phyloP scores from a whole-genome alignment of 139 green algal genomes.

The Desmodesmus armatus region DNA sequence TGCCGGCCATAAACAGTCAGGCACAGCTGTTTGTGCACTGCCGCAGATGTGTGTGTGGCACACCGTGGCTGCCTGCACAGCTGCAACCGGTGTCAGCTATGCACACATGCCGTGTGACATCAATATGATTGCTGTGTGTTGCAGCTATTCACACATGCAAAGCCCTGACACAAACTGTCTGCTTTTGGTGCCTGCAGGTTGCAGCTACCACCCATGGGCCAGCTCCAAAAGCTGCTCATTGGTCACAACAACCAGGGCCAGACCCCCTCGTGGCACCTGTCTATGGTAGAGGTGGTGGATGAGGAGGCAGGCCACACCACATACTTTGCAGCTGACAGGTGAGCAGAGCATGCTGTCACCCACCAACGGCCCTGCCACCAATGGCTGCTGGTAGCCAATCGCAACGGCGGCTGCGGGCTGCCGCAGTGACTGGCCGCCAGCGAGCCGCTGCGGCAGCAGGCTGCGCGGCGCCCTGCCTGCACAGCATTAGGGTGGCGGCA shows the following conservation, averaged over 20 bases:
- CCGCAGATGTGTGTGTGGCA: neutral
- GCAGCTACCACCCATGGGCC: conserved; percentile 66
- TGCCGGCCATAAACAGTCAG: neutral
- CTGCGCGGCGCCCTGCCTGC: neutral
- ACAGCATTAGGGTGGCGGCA: no score
- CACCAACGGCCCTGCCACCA: no score
- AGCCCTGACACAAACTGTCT: neutral
- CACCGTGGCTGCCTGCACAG: no score
- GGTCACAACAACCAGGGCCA: conserved; percentile 66
- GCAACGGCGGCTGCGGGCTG: no score
- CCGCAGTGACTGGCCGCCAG: no score
- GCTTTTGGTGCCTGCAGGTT: conserved; percentile 51
- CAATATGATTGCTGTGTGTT: no score
- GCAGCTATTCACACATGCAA: neutral
- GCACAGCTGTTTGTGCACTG: neutral
- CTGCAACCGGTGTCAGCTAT: no score
- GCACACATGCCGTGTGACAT: no score
- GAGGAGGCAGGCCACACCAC: neutral
- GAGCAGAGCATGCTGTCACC: neutral
- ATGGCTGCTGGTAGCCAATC: no score
- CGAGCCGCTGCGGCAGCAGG: no score
- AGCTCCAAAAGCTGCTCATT: conserved; percentile 66
- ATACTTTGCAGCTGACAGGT: conserved; percentile 35
- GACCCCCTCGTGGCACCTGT: conserved; percentile 64
- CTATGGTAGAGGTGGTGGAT: conserved; percentile 64